Conservation (phyloP, 257 asterid species). For the Osmanthus fragrans region DNA sequence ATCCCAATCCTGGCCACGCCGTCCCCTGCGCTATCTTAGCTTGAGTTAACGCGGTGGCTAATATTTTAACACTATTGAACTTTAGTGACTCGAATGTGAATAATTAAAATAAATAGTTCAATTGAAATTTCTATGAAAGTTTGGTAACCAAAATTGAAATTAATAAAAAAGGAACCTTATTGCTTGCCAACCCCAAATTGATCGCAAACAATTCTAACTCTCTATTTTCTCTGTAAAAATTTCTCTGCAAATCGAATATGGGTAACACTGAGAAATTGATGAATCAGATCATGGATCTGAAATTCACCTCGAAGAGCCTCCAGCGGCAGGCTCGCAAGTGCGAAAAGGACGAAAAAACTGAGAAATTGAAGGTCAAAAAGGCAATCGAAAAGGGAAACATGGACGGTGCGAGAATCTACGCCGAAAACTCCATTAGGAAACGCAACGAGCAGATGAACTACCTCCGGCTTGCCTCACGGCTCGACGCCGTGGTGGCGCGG, state of each 20-base stretch:
- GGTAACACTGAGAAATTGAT: slow-evolving; percentile 87
- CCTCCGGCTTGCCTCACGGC: slow-evolving; percentile 90
- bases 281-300: slow-evolving; percentile 94
- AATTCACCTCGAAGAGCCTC: slow-evolving; percentile 81
- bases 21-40: too few species aligned
- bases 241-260: slow-evolving; percentile 39
- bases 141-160: background rate
- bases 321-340: slow-evolving; percentile 91
- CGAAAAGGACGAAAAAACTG: slow-evolving; percentile 92
- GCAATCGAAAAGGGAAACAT: slow-evolving; percentile 98
- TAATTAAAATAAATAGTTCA: too few species aligned
- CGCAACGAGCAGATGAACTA: slow-evolving; percentile 95
- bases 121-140: background rate
- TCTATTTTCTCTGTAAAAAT: slow-evolving; percentile 4
- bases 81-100: background rate
- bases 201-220: slow-evolving; percentile 8
- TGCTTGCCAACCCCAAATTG: background rate
- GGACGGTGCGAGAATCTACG: slow-evolving; percentile 99
- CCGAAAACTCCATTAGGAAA: slow-evolving; percentile 96
- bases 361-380: slow-evolving; percentile 86
- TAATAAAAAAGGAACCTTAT: background rate
- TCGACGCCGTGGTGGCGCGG: slow-evolving; percentile 95
- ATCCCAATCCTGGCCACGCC: too few species aligned
- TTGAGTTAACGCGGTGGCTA: too few species aligned
- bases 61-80: too few species aligned